Percentiles rank a stretch among this genome's conserved stretches.
Evolutionary conservation across 2,329 filamentous ascomycete genomes (phyloP).

Genomic region (Trichoderma koningii): DNA sequence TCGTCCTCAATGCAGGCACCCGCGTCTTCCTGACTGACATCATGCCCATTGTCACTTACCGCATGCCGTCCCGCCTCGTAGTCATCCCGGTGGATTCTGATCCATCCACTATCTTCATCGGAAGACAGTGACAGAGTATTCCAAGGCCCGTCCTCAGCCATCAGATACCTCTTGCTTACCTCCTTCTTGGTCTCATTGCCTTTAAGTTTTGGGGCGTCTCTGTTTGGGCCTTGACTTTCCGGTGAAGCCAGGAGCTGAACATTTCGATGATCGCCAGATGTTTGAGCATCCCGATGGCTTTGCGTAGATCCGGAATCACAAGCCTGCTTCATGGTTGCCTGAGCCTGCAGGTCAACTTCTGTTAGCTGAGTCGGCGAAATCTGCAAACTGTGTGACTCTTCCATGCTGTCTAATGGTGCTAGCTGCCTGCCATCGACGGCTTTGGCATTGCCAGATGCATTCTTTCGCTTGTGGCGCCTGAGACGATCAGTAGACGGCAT

Average conservation of each 20-base stretch:
- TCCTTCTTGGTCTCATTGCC: neutral
- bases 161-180: neutral
- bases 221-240: neutral
- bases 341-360: neutral
- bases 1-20: neutral
- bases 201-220: neutral
- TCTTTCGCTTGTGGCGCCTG: no score
- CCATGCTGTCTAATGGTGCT: no score
- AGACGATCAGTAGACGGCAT: no score
- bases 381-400: no score
- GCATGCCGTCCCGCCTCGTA: neutral
- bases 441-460: no score
- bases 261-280: neutral
- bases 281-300: neutral
- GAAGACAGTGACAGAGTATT: neutral
- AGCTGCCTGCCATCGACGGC: no score
- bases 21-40: constrained; percentile 4
- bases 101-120: neutral
- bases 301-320: no score
- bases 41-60: neutral
- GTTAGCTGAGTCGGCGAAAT: no score
- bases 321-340: neutral
- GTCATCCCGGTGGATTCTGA: neutral
- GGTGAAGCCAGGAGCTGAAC: neutral
- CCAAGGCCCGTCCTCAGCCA: neutral